A percentile compares a stretch with the other conserved stretches of the same genome.
These are phyloP conservation scores for Talaromyces wortmannii DNA, from an alignment of 495 filamentous ascomycete species.

Conservation along the genomic window DNA sequence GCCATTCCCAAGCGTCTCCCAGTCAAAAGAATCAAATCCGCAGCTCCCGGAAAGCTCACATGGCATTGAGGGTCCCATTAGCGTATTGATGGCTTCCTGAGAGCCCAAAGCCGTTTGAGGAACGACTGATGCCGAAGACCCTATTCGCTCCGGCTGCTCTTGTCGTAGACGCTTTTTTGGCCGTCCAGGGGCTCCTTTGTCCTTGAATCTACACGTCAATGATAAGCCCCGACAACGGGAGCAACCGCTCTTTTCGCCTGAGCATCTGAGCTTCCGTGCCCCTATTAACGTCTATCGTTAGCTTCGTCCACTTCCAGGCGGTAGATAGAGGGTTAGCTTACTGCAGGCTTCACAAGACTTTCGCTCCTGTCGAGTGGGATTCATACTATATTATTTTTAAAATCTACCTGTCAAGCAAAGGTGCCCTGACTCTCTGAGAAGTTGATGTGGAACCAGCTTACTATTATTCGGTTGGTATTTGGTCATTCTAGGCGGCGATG, in stretches of 20 bases:
- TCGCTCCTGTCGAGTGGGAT: conserved; percentile 12
- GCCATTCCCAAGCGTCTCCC: conserved; percentile 11
- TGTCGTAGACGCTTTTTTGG: conserved; percentile 14
- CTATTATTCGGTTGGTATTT: not conserved
- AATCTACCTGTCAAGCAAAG: not conserved
- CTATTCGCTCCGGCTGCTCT: conserved; percentile 1
- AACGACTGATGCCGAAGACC: not conserved
- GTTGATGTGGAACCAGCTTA: not conserved
- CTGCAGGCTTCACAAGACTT: conserved; percentile 16
- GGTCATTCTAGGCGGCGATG: conserved; percentile 12
- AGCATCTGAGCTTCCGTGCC: conserved; percentile 19
- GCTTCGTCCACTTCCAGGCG: not conserved
- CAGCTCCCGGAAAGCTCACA: conserved; percentile 5
- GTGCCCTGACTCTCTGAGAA: not conserved
- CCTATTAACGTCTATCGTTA: conserved; percentile 6
- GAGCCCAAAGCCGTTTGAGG: not conserved
- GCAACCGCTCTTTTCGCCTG: conserved; percentile 18
- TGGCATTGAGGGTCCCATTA: conserved; percentile 9
- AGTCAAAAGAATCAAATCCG: conserved; percentile 8
- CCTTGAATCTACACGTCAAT: conserved; percentile 18
- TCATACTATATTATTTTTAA: conserved; percentile 8
- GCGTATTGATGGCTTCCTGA: conserved; percentile 1
- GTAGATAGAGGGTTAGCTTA: not conserved
- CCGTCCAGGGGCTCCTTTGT: conserved; percentile 17
- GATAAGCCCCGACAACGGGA: conserved; percentile 12